Conservation (phyloP, 2,329 filamentous ascomycete species). For the Xylariales sp. region DNA sequence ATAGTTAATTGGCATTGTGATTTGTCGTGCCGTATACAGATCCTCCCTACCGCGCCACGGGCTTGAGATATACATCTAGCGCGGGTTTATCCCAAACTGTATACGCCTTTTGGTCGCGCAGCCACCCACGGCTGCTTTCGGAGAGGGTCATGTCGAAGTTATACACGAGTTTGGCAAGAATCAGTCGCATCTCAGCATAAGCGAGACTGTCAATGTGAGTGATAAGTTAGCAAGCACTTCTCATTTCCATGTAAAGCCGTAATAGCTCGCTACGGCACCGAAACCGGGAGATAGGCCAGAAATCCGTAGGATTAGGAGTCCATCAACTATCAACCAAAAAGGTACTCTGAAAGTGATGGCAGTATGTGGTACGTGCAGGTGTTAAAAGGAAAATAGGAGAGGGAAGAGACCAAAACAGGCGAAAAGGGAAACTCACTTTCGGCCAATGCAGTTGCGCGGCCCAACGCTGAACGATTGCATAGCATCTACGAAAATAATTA, state of each 20-base stretch:
- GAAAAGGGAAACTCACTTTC: constrained; percentile 50
- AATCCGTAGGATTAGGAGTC: neutral
- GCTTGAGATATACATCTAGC: constrained; percentile 47
- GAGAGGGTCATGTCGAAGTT: constrained; percentile 53
- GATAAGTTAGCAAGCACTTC: neutral
- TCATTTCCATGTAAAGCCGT: neutral
- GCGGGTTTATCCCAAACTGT: constrained; percentile 51
- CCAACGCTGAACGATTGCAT: constrained; percentile 54
- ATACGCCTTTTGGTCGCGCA: constrained; percentile 48
- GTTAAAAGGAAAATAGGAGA: neutral
- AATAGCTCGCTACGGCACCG: neutral
- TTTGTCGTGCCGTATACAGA: too few relatives aligned
- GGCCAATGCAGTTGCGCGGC: constrained; percentile 55
- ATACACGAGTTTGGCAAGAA: constrained; percentile 52
- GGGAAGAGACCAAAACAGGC: neutral
- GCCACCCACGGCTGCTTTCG: constrained; percentile 47
- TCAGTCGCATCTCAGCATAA: constrained; percentile 56
- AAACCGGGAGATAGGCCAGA: neutral
- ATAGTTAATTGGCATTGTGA: neutral
- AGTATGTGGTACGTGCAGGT: neutral
- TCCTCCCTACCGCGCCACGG: constrained; percentile 20
- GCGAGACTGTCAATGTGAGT: constrained; percentile 49
- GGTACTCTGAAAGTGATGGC: neutral
- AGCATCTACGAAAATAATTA: constrained; percentile 36
- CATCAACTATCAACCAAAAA: neutral